phyloP scores from a whole-genome alignment of 345 rosid species.

The Reutealis trisperma region DNA sequence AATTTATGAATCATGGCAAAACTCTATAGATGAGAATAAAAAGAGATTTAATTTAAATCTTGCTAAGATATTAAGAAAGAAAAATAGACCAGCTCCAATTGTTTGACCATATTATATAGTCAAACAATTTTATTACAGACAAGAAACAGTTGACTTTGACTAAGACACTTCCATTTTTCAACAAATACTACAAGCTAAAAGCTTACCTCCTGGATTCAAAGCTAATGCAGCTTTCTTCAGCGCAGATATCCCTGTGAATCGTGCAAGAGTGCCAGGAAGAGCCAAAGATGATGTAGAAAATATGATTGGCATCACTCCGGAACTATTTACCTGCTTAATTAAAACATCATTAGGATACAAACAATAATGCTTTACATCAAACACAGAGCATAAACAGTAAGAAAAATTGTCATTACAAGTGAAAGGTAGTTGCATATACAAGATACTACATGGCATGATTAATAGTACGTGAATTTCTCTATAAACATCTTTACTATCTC shows the following conservation, averaged over 20 bases:
- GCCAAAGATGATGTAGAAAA: constrained; percentile 95
- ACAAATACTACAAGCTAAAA: constrained; percentile 15
- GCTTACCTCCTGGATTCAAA: constrained; percentile 86
- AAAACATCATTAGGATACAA: constrained; percentile 1
- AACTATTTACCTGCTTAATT: constrained; percentile 70
- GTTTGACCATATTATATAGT: too few species aligned
- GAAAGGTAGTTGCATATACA: background rate
- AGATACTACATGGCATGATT: background rate
- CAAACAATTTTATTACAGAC: too few species aligned
- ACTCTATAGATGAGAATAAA: too few species aligned
- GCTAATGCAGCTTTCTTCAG: constrained; percentile 84
- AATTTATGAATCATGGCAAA: too few species aligned
- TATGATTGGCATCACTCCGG: constrained; percentile 98
- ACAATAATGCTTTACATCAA: background rate
- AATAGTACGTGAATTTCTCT: background rate
- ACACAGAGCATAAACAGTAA: background rate
- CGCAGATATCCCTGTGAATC: constrained; percentile 82
- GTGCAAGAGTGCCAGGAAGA: constrained; percentile 90
- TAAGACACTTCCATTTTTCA: constrained; percentile 4
- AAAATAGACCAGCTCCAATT: too few species aligned
- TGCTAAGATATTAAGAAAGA: too few species aligned
- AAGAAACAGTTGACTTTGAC: background rate
- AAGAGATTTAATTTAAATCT: too few species aligned
- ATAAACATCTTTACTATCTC: background rate
- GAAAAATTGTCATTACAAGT: background rate